Evolutionary conservation across 139 green algal species (phyloP).

Genomic region (Diplosphaera chodatii): DNA sequence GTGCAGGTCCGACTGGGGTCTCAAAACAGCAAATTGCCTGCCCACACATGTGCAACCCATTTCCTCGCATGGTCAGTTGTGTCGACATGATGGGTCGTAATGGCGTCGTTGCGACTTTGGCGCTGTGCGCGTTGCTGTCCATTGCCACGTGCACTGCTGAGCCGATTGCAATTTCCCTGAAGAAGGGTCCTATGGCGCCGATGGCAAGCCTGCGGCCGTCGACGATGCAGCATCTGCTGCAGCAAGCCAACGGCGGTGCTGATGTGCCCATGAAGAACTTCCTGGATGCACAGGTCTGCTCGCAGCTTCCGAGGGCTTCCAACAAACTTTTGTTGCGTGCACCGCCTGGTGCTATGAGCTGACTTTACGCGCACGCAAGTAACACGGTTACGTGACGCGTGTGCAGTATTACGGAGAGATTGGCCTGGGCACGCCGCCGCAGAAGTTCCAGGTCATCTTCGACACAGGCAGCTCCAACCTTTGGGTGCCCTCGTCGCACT

Average conservation of each 20-base stretch:
- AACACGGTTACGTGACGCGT: no score
- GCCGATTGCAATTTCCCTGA: slow-evolving; percentile 2
- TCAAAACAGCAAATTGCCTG: no score
- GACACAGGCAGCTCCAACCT: slow-evolving; percentile 93
- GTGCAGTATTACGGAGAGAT: slow-evolving; percentile 96
- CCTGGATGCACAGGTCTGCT: slow-evolving; percentile 60
- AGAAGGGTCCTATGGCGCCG: slow-evolving; percentile 8
- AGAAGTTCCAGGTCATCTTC: slow-evolving; percentile 91
- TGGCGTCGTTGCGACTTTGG: neutral
- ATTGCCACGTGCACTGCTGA: neutral
- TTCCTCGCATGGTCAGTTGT: no score
- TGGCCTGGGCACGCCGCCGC: slow-evolving; percentile 77
- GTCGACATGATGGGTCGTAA: neutral
- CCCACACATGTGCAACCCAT: no score
- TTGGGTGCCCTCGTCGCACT: slow-evolving; percentile 86
- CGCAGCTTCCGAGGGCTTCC: neutral
- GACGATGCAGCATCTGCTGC: neutral
- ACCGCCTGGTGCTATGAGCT: neutral
- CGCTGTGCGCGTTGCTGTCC: neutral
- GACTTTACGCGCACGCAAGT: neutral
- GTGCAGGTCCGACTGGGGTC: no score
- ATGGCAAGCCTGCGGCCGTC: neutral
- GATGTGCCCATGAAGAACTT: slow-evolving; percentile 56
- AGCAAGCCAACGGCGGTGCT: slow-evolving; percentile 4
- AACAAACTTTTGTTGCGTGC: neutral